Evolutionary conservation across 2,329 filamentous ascomycete species (phyloP), one percentile per base, ranked within the genome.

Genomic region (Colletotrichum sp.): DNA sequence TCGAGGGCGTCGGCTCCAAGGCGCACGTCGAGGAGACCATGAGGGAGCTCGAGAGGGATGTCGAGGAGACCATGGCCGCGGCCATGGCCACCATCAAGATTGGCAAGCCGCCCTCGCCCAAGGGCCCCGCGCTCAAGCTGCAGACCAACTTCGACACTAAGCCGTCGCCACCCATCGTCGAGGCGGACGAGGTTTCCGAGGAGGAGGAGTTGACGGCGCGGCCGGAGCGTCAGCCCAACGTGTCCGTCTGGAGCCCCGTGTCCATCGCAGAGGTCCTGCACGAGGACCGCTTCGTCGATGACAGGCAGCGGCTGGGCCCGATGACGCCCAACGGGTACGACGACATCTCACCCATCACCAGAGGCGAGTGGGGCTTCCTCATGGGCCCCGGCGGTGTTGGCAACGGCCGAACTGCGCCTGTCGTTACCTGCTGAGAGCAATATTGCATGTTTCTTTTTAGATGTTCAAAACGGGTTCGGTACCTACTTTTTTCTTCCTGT

Each of bases 301-400:
- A 77, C 66, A 58, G 77, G 32, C 79, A 81, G 70, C 80, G 74
- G 63, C 77, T 87, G 24, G 90, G 89, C 0, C 88, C 90, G 2
- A 81, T 85, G 82, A 92, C 91, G 72, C 91, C 90, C 2, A 91
- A 92, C 77, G 87, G 84, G 9, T 91, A 90, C 77, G 90, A 91
- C 24, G 91, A 93, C 79, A 90, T 93, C 71, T 92, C 90, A 65
- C 91, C 91, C 7, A 88, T 90, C 28, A 93, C 91, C 10, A 86
- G 89, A 55, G 90, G 90, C 7, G 91, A 93, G 82, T 93, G 91
- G 91, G 89, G 90, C 0, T 90, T 91, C 79, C 81, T 93, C 78
- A 90, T 92, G 84, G 84, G 86, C 55, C 88, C 88, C 4, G 85
- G 86, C 32, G 84, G 83, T 30, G 86, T 87, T 76, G 84, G 83